Evolutionary conservation across 257 asterid species (phyloP).

Genomic region (Linderniella brevidens): DNA sequence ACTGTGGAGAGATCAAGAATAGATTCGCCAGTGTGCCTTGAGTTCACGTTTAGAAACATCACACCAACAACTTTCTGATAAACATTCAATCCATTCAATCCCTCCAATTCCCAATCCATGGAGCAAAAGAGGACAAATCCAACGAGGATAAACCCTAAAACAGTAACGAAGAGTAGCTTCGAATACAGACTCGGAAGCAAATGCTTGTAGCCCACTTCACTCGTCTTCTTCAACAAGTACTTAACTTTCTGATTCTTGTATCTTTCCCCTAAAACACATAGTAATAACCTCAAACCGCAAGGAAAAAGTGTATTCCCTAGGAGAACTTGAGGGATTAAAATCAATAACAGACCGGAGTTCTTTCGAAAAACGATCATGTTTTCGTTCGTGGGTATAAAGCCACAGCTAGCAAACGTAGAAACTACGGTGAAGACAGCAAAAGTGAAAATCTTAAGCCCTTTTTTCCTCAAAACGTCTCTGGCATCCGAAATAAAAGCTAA

Average conservation of each 20-base stretch:
- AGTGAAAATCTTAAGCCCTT: slow-evolving; percentile 18
- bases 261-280: slow-evolving; percentile 32
- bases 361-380: slow-evolving; percentile 33
- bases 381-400: slow-evolving; percentile 36
- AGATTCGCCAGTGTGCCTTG: slow-evolving; percentile 57
- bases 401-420: slow-evolving; percentile 34
- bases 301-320: slow-evolving; percentile 54
- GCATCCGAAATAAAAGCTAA: slow-evolving; percentile 16
- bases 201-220: slow-evolving; percentile 21
- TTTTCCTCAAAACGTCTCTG: slow-evolving; percentile 13
- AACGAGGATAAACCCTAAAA: slow-evolving; percentile 23
- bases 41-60: slow-evolving; percentile 29
- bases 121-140: slow-evolving; percentile 25
- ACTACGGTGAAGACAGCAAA: slow-evolving; percentile 24
- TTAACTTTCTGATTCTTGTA: slow-evolving; percentile 15
- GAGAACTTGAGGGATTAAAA: slow-evolving; percentile 31
- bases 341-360: slow-evolving; percentile 29
- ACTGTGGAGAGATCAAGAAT: slow-evolving; percentile 43
- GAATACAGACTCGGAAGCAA: slow-evolving; percentile 33
- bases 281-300: slow-evolving; percentile 19
- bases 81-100: slow-evolving; percentile 20
- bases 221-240: slow-evolving; percentile 24
- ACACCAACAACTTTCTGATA: slow-evolving; percentile 37
- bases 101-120: slow-evolving; percentile 45
- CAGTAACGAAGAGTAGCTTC: slow-evolving; percentile 15